A percentile compares a stretch with the other conserved stretches of the same genome.
phyloP scores from a whole-genome alignment of 73 alveolate genomes.

The Paramecium sexaurelia region DNA sequence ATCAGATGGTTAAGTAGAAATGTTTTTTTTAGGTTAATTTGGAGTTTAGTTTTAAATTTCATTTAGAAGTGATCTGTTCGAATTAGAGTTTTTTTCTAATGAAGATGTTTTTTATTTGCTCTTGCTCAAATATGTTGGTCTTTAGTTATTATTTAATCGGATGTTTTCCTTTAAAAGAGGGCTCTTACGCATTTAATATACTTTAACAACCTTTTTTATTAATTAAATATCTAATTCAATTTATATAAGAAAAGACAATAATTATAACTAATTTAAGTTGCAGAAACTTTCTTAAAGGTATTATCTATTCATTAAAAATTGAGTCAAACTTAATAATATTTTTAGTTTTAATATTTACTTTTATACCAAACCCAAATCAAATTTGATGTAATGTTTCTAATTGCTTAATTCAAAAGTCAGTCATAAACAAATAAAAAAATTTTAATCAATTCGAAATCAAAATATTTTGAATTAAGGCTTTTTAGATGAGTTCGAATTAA shows the following conservation, averaged over 20 bases:
- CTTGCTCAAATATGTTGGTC: neutral
- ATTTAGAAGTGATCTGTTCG: conserved; percentile 35
- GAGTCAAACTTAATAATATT: too few relatives aligned
- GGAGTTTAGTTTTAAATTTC: conserved; percentile 10
- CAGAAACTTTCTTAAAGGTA: neutral
- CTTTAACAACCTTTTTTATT: conserved; percentile 55
- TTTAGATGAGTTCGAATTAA: too few relatives aligned
- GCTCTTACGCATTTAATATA: conserved; percentile 30
- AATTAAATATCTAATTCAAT: neutral
- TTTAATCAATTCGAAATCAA: too few relatives aligned
- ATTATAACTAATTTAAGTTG: neutral
- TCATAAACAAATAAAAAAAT: too few relatives aligned
- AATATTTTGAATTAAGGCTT: too few relatives aligned
- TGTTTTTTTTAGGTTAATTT: conserved; percentile 23
- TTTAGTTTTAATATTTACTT: too few relatives aligned
- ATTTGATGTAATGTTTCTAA: too few relatives aligned
- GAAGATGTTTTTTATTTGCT: conserved; percentile 23
- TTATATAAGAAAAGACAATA: neutral
- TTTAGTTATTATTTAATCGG: neutral
- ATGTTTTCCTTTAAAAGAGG: neutral
- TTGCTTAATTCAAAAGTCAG: too few relatives aligned
- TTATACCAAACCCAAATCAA: too few relatives aligned
- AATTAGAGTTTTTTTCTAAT: neutral
- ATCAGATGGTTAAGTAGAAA: neutral
- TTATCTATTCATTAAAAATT: too few relatives aligned